These are phyloP conservation scores for Mortierella sp. DNA, from an alignment of 371 early-diverging fungal genomes.

Conservation along the genomic window DNA sequence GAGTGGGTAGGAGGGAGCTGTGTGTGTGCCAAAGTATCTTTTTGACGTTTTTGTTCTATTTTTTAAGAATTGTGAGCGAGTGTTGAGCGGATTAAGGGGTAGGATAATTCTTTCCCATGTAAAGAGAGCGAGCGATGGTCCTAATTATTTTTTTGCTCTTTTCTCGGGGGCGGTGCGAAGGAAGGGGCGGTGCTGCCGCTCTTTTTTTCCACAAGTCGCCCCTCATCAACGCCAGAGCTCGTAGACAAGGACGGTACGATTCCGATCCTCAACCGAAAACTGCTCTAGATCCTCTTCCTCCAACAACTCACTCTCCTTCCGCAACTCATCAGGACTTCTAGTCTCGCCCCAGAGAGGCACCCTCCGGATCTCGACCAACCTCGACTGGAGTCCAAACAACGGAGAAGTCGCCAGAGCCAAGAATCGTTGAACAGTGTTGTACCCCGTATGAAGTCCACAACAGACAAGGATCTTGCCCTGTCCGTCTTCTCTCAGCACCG, in stretches of 20 bases:
- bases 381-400: constrained; percentile 22
- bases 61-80: too few relatives aligned
- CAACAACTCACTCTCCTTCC: constrained; percentile 23
- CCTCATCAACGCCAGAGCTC: constrained; percentile 23
- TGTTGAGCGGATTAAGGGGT: too few relatives aligned
- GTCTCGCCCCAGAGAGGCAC: constrained; percentile 47
- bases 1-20: neutral
- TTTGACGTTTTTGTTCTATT: neutral
- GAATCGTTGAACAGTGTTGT: constrained; percentile 39
- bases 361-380: constrained; percentile 37
- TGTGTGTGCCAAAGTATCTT: neutral
- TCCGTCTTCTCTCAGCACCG: constrained; percentile 20
- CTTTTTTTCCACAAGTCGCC: neutral
- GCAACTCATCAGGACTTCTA: constrained; percentile 31
- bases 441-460: constrained; percentile 50
- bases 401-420: constrained; percentile 27
- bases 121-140: too few relatives aligned
- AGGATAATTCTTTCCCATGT: too few relatives aligned
- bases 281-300: constrained; percentile 34
- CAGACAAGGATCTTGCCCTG: constrained; percentile 48
- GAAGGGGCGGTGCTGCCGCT: neutral
- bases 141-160: neutral
- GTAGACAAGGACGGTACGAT: constrained; percentile 50
- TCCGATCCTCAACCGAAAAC: constrained; percentile 44
- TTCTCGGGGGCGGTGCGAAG: neutral